phyloP scores from a whole-genome alignment of 768 basidiomycete species.

The Mycena sanguinolenta region DNA sequence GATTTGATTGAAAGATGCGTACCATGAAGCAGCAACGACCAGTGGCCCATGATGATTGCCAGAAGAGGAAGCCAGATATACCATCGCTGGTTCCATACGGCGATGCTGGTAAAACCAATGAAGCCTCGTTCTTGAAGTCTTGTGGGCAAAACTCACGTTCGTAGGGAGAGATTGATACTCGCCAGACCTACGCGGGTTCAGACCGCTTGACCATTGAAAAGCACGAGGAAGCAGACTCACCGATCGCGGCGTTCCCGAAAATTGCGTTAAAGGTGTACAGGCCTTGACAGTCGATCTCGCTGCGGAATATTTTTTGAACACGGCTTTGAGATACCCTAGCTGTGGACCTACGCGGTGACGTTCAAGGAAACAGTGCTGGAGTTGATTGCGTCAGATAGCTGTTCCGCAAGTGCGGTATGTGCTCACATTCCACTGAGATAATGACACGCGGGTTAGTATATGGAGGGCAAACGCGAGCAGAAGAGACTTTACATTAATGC shows the following conservation, averaged over 20 bases:
- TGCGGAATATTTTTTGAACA: constrained; percentile 37
- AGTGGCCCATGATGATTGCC: constrained; percentile 74
- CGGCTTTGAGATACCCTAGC: constrained; percentile 2
- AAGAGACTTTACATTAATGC: constrained; percentile 57
- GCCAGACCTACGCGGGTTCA: constrained; percentile 54
- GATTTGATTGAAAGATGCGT: constrained; percentile 18
- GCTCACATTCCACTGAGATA: constrained; percentile 68
- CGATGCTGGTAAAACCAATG: constrained; percentile 60
- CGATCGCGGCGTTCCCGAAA: constrained; percentile 75
- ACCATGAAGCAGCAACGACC: constrained; percentile 81
- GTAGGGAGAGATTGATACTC: constrained; percentile 76
- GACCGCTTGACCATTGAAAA: neutral
- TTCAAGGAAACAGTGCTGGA: constrained; percentile 69
- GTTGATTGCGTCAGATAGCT: constrained; percentile 19
- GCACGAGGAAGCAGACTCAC: constrained; percentile 37
- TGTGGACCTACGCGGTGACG: constrained; percentile 59
- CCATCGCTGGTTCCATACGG: constrained; percentile 74
- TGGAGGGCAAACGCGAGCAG: neutral
- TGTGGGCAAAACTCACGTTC: constrained; percentile 62
- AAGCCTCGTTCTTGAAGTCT: neutral
- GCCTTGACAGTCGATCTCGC: constrained; percentile 72
- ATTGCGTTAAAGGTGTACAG: constrained; percentile 78
- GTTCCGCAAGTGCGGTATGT: constrained; percentile 9
- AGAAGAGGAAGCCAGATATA: constrained; percentile 67
- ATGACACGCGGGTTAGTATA: neutral